Percentiles rank a stretch among this genome's conserved stretches.
Conservation (phyloP, 208 protist genomes). For the Novymonas esmeraldas region DNA sequence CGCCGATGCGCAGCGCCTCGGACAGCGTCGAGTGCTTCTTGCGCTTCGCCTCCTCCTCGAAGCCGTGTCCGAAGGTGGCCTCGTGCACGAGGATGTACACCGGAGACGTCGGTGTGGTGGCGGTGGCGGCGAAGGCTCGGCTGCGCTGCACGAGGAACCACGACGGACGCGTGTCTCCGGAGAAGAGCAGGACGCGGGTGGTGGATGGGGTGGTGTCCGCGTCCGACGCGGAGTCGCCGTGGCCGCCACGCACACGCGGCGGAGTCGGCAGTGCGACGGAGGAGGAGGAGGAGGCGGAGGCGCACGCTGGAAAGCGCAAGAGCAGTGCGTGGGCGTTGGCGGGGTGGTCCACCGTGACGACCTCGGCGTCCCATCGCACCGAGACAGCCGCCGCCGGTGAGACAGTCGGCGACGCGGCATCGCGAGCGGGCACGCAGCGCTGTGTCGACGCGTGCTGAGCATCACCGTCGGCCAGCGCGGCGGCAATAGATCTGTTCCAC, state of each 20-base stretch:
- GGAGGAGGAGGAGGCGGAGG: background rate
- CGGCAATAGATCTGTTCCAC: conserved; percentile 24
- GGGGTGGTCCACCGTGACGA: conserved; percentile 84
- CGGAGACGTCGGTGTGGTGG: background rate
- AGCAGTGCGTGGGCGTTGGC: conserved; percentile 87
- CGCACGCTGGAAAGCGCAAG: conserved; percentile 64
- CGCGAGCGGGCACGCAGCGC: too few species aligned
- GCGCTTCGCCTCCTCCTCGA: conserved; percentile 71
- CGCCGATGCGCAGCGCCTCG: conserved; percentile 79
- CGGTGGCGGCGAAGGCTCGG: conserved; percentile 40
- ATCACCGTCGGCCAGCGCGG: background rate
- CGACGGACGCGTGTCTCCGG: conserved; percentile 91
- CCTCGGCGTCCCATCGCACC: conserved; percentile 63
- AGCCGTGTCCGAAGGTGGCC: conserved; percentile 92
- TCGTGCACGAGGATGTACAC: conserved; percentile 92
- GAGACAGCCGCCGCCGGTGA: background rate
- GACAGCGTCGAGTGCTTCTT: conserved; percentile 91
- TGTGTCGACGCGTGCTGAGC: too few species aligned
- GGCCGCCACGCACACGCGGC: background rate
- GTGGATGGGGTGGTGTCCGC: background rate
- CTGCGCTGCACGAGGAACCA: conserved; percentile 66
- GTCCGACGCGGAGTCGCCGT: background rate
- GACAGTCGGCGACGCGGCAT: background rate
- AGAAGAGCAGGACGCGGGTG: conserved; percentile 84
- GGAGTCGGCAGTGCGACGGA: background rate